A percentile compares a stretch with the other conserved stretches of the same genome.
phyloP scores from a whole-genome alignment of 805 yeast genomes.

The Kodamaea lidongshanica region DNA sequence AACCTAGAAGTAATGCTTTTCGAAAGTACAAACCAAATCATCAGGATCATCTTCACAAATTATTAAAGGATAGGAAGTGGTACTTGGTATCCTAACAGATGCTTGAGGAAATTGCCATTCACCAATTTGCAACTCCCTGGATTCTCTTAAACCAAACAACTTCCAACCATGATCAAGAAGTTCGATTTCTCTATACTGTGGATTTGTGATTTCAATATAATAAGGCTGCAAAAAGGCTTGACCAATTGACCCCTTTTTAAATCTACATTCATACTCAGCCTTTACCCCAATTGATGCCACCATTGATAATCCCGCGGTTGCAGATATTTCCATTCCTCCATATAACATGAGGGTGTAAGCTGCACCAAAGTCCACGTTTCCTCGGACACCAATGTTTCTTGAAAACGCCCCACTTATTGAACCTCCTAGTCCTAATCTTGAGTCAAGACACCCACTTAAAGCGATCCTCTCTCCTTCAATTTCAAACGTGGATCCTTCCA shows the following conservation, averaged over 20 bases:
- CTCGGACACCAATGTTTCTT: too few species aligned
- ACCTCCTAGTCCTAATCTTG: constrained; percentile 17
- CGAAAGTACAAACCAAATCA: constrained; percentile 11
- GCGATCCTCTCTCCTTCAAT: constrained; percentile 9
- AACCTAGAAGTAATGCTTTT: too few species aligned
- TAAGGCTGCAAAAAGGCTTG: constrained; percentile 17
- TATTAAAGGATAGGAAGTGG: constrained; percentile 11
- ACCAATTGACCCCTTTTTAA: constrained; percentile 16
- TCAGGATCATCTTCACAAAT: constrained; percentile 16
- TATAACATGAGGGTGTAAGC: too few species aligned
- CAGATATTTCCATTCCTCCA: too few species aligned
- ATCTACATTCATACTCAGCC: constrained; percentile 13
- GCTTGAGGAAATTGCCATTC: constrained; percentile 7
- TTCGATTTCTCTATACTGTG: constrained; percentile 10
- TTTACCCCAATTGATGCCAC: too few species aligned
- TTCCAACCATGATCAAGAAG: constrained; percentile 7
- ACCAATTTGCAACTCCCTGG: constrained; percentile 3
- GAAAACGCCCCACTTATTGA: constrained; percentile 13
- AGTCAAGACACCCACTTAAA: constrained; percentile 16
- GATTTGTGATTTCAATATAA: constrained; percentile 10
- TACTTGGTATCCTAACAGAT: constrained; percentile 3
- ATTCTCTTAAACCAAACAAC: constrained; percentile 1
- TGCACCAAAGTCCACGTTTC: too few species aligned
- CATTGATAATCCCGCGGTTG: too few species aligned
- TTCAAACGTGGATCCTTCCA: not conserved